Percentiles rank a stretch among this genome's conserved stretches.
These are phyloP conservation scores for Citrullus amarus DNA, from an alignment of 306 rosid genomes.

Conservation along the genomic window DNA sequence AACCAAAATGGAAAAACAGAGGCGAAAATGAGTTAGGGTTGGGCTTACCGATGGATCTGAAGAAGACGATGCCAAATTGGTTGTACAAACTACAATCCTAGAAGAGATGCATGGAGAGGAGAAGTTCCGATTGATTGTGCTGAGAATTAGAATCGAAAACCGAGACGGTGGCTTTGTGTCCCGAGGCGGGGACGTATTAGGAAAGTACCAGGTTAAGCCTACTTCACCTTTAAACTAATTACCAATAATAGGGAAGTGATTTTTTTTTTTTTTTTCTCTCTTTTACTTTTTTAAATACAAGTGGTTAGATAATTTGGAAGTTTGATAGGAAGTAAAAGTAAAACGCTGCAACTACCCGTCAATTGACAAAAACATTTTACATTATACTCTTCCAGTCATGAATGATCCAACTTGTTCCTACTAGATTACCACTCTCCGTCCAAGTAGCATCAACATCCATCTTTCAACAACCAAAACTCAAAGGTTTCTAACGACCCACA, in stretches of 20 bases:
- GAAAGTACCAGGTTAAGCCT: background rate
- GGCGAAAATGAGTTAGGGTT: background rate
- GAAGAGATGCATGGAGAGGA: background rate
- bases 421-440: too few species aligned
- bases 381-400: too few species aligned
- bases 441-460: too few species aligned
- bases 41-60: slow-evolving; percentile 31
- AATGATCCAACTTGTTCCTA: too few species aligned
- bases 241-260: background rate
- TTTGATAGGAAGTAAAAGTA: too few species aligned
- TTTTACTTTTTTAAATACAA: too few species aligned
- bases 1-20: background rate
- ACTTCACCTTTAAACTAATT: background rate
- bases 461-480: too few species aligned
- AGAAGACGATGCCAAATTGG: slow-evolving; percentile 9
- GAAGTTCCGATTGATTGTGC: background rate
- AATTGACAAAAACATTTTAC: too few species aligned
- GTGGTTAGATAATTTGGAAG: too few species aligned
- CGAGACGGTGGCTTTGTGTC: background rate
- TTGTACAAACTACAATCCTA: background rate
- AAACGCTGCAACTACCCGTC: too few species aligned
- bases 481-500: too few species aligned
- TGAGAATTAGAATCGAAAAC: background rate
- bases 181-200: background rate
- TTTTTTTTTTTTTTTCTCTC: too few species aligned